Evolutionary conservation across 2,329 filamentous ascomycete genomes (phyloP).

Genomic region (Achaetomium macrosporum): DNA sequence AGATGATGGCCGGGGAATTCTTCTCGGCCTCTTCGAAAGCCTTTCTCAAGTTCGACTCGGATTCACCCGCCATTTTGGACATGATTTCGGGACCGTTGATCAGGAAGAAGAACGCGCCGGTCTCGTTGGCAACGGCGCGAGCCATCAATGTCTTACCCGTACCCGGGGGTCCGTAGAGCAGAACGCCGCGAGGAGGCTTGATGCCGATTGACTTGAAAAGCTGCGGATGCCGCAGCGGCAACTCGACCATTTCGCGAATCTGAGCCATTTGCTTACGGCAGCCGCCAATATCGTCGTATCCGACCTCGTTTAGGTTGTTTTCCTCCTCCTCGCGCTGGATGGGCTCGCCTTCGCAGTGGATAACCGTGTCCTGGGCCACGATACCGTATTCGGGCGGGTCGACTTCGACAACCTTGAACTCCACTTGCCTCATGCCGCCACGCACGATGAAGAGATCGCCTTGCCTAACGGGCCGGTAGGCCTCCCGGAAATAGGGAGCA

Average conservation of each 20-base stretch:
- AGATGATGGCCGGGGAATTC: slow-evolving; percentile 98
- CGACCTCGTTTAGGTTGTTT: slow-evolving; percentile 98
- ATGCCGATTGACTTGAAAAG: slow-evolving; percentile 99
- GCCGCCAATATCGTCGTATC: slow-evolving; percentile 98
- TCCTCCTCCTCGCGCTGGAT: slow-evolving; percentile 99
- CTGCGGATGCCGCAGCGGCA: slow-evolving; percentile 92
- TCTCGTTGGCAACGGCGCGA: slow-evolving; percentile 97
- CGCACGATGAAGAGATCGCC: slow-evolving; percentile 96
- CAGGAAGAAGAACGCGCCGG: slow-evolving; percentile 97
- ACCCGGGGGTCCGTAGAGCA: slow-evolving; percentile 94
- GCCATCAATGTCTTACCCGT: slow-evolving; percentile 99
- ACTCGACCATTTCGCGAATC: slow-evolving; percentile 96
- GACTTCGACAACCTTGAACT: slow-evolving; percentile 99
- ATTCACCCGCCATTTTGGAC: slow-evolving; percentile 99
- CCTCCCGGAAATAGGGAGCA: slow-evolving; percentile 98
- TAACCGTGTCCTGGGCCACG: slow-evolving; percentile 96
- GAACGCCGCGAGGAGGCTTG: slow-evolving; percentile 96
- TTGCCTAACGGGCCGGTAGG: slow-evolving; percentile 94
- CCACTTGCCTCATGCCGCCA: slow-evolving; percentile 97
- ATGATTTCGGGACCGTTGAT: slow-evolving; percentile 99
- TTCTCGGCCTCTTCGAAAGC: slow-evolving; percentile 99
- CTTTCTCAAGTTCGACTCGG: slow-evolving; percentile 95
- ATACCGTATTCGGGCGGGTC: slow-evolving; percentile 98
- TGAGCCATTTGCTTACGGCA: slow-evolving; percentile 99
- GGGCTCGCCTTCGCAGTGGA: slow-evolving; percentile 93